Conservation (phyloP, 805 yeast species). For the Kockiozyma suomiensis region DNA sequence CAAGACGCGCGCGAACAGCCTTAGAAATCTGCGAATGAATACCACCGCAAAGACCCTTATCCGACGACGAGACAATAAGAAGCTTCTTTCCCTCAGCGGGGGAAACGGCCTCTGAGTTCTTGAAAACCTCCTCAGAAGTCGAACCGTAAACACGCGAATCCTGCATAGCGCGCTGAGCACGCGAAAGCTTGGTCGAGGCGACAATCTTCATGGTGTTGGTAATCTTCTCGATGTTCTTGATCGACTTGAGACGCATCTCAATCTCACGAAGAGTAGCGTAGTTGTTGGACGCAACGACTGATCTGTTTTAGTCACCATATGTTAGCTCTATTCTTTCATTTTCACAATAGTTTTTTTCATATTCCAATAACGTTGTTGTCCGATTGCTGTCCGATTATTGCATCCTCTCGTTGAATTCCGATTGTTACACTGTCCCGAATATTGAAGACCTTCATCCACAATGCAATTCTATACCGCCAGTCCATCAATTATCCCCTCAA, state of each 20-base stretch:
- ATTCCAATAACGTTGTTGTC: background rate
- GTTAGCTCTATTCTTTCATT: background rate
- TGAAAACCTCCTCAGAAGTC: slow-evolving; percentile 76
- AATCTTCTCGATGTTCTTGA: slow-evolving; percentile 98
- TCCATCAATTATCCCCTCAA: background rate
- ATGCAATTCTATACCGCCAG: background rate
- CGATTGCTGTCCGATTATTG: background rate
- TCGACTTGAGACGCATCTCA: slow-evolving; percentile 96
- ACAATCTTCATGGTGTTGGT: slow-evolving; percentile 99
- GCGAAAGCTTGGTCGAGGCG: slow-evolving; percentile 93
- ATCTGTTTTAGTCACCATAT: slow-evolving; percentile 2
- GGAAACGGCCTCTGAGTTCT: slow-evolving; percentile 46
- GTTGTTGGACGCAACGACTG: slow-evolving; percentile 25
- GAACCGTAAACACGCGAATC: slow-evolving; percentile 82
- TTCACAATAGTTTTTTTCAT: background rate
- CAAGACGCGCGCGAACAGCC: slow-evolving; percentile 60
- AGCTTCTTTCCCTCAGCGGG: slow-evolving; percentile 59
- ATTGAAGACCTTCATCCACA: background rate
- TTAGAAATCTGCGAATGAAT: slow-evolving; percentile 94
- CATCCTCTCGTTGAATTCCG: background rate
- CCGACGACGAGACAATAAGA: slow-evolving; percentile 87
- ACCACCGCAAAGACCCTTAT: slow-evolving; percentile 98
- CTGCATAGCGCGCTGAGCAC: slow-evolving; percentile 93
- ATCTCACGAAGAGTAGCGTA: slow-evolving; percentile 95
- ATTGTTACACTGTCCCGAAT: too few relatives aligned